Base-by-base conservation (phyloP, 257 asterid genomes). In the Datura wrightii region DNA sequence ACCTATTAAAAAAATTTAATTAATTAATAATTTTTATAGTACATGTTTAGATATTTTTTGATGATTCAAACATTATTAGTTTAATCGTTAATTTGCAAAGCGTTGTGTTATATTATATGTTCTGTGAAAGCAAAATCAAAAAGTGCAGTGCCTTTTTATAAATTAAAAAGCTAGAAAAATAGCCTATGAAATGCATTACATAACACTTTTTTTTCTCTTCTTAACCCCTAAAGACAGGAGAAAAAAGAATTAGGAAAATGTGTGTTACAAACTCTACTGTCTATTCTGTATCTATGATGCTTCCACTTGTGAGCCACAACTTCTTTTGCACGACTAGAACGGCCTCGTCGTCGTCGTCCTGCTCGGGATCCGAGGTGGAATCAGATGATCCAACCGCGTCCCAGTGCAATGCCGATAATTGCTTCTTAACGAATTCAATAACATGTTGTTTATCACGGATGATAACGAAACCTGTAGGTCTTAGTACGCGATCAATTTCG, bases 381-480 rank as follows among this genome's bases (percentile, higher is more conserved):
- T 92, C 94, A 0, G 87, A 69, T 5, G 80, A 74, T 74, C 59
- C 80, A 74, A 94, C 89, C 24, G 90, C 90, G 87, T 96, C 99
- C 99, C 99, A 96, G 87, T 94, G 99, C 93, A 96, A 80, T 6
- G 99, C 93, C 3, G 91, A 71, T 60, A 92, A 16, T 86, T 96
- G 90, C 89, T 92, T 94, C 94, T 93, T 94, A 48, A 96, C 90
- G 46, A 93, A 96, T n/a, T 96, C 97, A 11, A 96, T 92, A 53
- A 92, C 90, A 0, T 91, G 91, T 76, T 89, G 98, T 83, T 86
- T 90, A 82, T 96, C 99, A 54, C 90, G 85, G 88, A 96, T 85
- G 80, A 96, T 92, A 16, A 91, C 92, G 56, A 96, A 94, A 3
- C 99, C 98, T 1, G 97, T 92, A 4, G 99, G 99, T 90, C 99